Conservation (phyloP, 495 filamentous ascomycete genomes). For the Penicillium ochrochloron region DNA sequence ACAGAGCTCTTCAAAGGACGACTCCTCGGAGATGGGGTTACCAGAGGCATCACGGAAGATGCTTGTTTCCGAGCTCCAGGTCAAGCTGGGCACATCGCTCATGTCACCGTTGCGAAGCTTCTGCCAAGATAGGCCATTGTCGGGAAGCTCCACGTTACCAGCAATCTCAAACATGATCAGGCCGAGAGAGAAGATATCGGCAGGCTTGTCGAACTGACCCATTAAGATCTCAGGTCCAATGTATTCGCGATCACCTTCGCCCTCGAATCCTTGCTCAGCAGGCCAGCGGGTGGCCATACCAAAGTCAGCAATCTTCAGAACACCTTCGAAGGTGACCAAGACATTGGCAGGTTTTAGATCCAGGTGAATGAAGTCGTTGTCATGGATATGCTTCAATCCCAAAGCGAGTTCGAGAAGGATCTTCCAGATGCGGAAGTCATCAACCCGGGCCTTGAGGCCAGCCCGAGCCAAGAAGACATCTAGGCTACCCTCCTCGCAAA, state of each 20-base stretch:
- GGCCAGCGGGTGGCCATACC: slow-evolving; percentile 87
- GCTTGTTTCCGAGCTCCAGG: slow-evolving; percentile 71
- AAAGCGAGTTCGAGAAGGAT: slow-evolving; percentile 81
- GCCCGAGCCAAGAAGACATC: slow-evolving; percentile 78
- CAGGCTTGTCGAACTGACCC: slow-evolving; percentile 84
- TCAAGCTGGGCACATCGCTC: slow-evolving; percentile 81
- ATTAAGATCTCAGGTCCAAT: slow-evolving; percentile 89
- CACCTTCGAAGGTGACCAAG: slow-evolving; percentile 86
- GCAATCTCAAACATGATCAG: slow-evolving; percentile 93
- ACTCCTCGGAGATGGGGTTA: slow-evolving; percentile 57
- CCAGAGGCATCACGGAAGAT: slow-evolving; percentile 78
- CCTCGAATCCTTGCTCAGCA: slow-evolving; percentile 73
- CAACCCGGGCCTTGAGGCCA: slow-evolving; percentile 81
- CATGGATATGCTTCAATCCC: slow-evolving; percentile 87
- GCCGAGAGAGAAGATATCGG: slow-evolving; percentile 91
- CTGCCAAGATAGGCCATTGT: slow-evolving; percentile 89
- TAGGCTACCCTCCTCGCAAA: slow-evolving; percentile 88
- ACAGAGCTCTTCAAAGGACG: slow-evolving; percentile 57
- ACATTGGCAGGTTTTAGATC: slow-evolving; percentile 96
- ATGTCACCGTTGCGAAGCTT: slow-evolving; percentile 85
- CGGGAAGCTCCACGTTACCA: slow-evolving; percentile 86
- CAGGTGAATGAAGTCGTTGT: slow-evolving; percentile 86
- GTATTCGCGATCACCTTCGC: slow-evolving; percentile 94
- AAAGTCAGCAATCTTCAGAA: slow-evolving; percentile 94
- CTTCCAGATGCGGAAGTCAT: slow-evolving; percentile 99